Percentiles rank a stretch among this genome's conserved stretches.
Conservation (phyloP, 2,329 filamentous ascomycete species). For the Pseudogymnoascus sp. region DNA sequence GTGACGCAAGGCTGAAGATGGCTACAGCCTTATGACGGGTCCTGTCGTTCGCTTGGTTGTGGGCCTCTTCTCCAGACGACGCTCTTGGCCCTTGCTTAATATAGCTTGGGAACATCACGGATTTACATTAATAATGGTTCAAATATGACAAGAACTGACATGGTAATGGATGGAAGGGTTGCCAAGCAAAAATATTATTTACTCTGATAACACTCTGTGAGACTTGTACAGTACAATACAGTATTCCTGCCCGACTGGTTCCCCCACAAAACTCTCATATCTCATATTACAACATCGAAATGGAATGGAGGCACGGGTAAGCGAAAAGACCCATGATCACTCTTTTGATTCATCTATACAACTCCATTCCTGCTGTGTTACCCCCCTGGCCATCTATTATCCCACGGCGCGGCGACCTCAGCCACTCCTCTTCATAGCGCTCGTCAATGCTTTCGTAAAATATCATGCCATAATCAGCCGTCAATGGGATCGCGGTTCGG, state of each 20-base stretch:
- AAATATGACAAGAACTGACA: background rate
- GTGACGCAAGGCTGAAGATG: conserved; percentile 2
- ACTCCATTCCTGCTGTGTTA: conserved; percentile 3
- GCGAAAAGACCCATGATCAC: conserved; percentile 1
- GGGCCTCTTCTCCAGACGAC: background rate
- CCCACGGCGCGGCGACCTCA: conserved; percentile 3
- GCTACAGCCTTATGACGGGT: background rate
- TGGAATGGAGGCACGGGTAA: background rate
- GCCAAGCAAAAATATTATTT: background rate
- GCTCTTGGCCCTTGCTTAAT: background rate
- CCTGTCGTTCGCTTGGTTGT: background rate
- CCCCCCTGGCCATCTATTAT: conserved; percentile 2
- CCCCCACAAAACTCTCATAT: background rate
- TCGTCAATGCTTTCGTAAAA: conserved; percentile 6
- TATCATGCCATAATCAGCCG: conserved; percentile 5
- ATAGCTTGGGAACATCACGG: background rate
- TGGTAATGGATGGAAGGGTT: background rate
- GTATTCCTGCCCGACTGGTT: background rate
- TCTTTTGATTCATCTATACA: conserved; percentile 8
- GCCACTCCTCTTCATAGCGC: conserved; percentile 4
- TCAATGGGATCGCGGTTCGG: background rate
- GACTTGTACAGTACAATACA: background rate
- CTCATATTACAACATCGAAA: background rate
- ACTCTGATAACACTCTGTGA: background rate
- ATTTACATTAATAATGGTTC: background rate